Evolutionary conservation across 2,329 filamentous ascomycete species (phyloP).

Genomic region (Botrytis cinerea): DNA sequence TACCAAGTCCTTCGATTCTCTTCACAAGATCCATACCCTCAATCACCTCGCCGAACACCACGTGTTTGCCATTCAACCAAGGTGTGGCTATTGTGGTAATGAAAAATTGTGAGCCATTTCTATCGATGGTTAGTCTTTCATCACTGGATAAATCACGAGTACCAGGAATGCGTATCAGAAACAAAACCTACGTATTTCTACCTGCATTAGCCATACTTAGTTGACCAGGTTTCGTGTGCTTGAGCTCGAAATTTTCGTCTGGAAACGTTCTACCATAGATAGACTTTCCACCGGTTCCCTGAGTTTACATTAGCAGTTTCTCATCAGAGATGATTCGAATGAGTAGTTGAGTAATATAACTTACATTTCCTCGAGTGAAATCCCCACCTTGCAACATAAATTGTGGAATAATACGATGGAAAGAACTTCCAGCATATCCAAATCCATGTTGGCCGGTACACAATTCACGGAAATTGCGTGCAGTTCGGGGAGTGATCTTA

Average conservation of each 20-base stretch:
- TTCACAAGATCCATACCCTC: constrained; percentile 54
- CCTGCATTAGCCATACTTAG: constrained; percentile 96
- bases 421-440: constrained; percentile 79
- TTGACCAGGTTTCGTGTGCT: constrained; percentile 74
- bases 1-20: constrained; percentile 62
- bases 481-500: constrained; percentile 88
- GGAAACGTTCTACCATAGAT: constrained; percentile 94
- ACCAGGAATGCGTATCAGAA: constrained; percentile 38
- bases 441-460: constrained; percentile 83
- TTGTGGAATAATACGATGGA: constrained; percentile 89
- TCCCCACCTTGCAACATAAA: constrained; percentile 98
- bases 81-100: constrained; percentile 90
- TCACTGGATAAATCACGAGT: not conserved
- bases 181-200: constrained; percentile 77
- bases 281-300: constrained; percentile 86
- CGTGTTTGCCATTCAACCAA: constrained; percentile 93
- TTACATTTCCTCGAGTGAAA: constrained; percentile 88
- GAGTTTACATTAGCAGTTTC: constrained; percentile 56
- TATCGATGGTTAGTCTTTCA: constrained; percentile 50
- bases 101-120: constrained; percentile 99
- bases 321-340: not conserved
- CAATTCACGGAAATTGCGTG: constrained; percentile 91
- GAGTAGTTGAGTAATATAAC: constrained; percentile 39
- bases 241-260: constrained; percentile 84
- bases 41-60: constrained; percentile 80